Evolutionary conservation across 2,329 filamentous ascomycete species (phyloP), one percentile per base, ranked within the genome.

Genomic region (Mollisiaceae sp.): DNA sequence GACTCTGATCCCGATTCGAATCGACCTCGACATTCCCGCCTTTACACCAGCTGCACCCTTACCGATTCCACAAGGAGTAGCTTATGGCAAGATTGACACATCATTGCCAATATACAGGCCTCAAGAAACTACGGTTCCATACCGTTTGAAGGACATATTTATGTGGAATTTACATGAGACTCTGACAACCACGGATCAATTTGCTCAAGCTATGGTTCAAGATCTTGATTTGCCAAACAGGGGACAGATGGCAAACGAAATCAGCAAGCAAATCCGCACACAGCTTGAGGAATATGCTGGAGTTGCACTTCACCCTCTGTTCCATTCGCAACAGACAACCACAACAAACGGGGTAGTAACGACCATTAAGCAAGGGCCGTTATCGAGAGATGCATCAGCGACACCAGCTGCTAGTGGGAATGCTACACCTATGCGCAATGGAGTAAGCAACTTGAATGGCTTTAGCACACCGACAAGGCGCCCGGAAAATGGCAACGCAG

Each of bases 131-230:
- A 93, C 93, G 15, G 89, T 93, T 0, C 91, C 92, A 2, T 97
- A 93, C 79, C 88, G 95, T 68, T 83, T 99, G 64, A 93, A 96
- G 74, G 95, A 99, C 73, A 91, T 92, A n/a, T 98, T 99, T 74
- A 81, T 97, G 60, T 99, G 95, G 95, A 99, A 99, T 74, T 84
- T 99, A 15, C 94, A 98, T 79, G 95, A 99, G 80, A 91, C 92
- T 0, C 82, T 97, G 65, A 91, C 94, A 60, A 99, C 95, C 0
- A 97, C 95, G 0, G 95, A 99, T 75, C 91, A 97, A 75, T 99
- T 98, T 76, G 95, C 95, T n/a, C 87, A 91, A 72, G 89, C 86
- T 1, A 88, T 98, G 70, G 94, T 97, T 1, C 92, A 97, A 70
- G 95, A 99, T 76, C 85, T 99, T 50, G 95, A 99, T 76, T 86